A percentile compares a stretch with the other conserved stretches of the same genome.
Evolutionary conservation across 2,329 filamentous ascomycete genomes (phyloP).

Genomic region (Leptographium galeiforme): DNA sequence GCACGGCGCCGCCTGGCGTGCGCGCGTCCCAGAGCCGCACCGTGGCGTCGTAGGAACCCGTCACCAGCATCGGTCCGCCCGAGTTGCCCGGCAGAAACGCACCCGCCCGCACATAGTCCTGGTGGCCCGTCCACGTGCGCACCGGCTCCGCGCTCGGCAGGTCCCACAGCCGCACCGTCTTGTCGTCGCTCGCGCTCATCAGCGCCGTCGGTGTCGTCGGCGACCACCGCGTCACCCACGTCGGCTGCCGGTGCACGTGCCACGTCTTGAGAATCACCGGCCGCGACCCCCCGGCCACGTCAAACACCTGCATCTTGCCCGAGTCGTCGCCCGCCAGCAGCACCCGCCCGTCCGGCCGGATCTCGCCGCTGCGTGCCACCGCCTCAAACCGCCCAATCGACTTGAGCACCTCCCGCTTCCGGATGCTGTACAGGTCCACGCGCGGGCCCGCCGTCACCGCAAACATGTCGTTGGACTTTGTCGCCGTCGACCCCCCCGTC

Average conservation of each 20-base stretch:
- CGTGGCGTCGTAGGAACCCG: constrained; percentile 88
- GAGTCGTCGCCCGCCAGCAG: constrained; percentile 84
- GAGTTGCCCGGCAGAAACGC: constrained; percentile 56
- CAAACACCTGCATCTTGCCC: constrained; percentile 89
- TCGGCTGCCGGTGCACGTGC: constrained; percentile 85
- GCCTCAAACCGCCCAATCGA: constrained; percentile 91
- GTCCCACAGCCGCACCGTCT: constrained; percentile 89
- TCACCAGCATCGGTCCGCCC: constrained; percentile 58
- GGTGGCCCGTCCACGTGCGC: constrained; percentile 70
- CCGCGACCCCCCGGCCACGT: constrained; percentile 51
- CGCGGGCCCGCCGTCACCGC: constrained; percentile 89
- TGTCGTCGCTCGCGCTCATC: constrained; percentile 84
- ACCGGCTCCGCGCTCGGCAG: constrained; percentile 66
- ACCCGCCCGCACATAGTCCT: constrained; percentile 83
- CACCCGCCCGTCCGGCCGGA: constrained; percentile 77
- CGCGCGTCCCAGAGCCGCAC: constrained; percentile 90
- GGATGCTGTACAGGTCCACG: constrained; percentile 85
- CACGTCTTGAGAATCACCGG: constrained; percentile 91
- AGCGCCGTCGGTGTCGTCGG: constrained; percentile 73
- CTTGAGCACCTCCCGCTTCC: constrained; percentile 82
- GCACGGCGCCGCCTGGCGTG: constrained; percentile 52
- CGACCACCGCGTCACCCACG: constrained; percentile 88
- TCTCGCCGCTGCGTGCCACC: constrained; percentile 77
- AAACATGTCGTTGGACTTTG: constrained; percentile 56
- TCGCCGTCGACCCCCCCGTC: constrained; percentile 25